Percentiles rank a stretch among this genome's conserved stretches.
phyloP scores from a whole-genome alignment of 805 yeast genomes.

The Ogataea sp. region DNA sequence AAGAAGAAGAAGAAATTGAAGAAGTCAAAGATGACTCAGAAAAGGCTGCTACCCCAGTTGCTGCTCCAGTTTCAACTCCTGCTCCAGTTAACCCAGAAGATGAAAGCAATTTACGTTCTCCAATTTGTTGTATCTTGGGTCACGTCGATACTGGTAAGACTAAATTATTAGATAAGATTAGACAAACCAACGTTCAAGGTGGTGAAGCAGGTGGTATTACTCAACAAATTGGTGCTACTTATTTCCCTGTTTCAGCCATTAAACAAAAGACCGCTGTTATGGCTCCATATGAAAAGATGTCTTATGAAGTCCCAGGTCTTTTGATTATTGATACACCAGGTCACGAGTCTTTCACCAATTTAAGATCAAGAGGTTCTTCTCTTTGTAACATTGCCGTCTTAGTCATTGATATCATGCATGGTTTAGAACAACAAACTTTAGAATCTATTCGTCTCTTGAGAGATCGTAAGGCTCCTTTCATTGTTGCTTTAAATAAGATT shows the following conservation, averaged over 20 bases:
- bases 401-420: slow-evolving; percentile 98
- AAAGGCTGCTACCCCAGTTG: slow-evolving; percentile 21
- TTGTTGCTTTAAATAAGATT: slow-evolving; percentile 94
- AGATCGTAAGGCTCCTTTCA: slow-evolving; percentile 96
- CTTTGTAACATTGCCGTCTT: slow-evolving; percentile 98
- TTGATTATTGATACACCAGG: slow-evolving; percentile 98
- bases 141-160: slow-evolving; percentile 99
- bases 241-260: slow-evolving; percentile 95
- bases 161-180: slow-evolving; percentile 88
- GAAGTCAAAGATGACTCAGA: slow-evolving; percentile 22
- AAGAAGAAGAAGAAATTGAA: slow-evolving; percentile 24
- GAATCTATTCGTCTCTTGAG: slow-evolving; percentile 89
- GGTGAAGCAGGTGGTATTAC: slow-evolving; percentile 99
- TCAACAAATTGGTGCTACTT: slow-evolving; percentile 99
- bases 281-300: slow-evolving; percentile 76
- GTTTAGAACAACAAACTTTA: slow-evolving; percentile 94
- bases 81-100: slow-evolving; percentile 10
- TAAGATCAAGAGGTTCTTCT: slow-evolving; percentile 98
- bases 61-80: slow-evolving; percentile 12
- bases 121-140: slow-evolving; percentile 97
- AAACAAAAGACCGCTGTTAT: slow-evolving; percentile 86
- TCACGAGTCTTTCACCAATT: slow-evolving; percentile 97
- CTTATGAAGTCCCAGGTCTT: slow-evolving; percentile 94
- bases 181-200: slow-evolving; percentile 99
- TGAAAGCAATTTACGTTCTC: slow-evolving; percentile 74